Evolutionary conservation across 2,329 filamentous ascomycete genomes (phyloP).

Genomic region (Aspergillus niger): DNA sequence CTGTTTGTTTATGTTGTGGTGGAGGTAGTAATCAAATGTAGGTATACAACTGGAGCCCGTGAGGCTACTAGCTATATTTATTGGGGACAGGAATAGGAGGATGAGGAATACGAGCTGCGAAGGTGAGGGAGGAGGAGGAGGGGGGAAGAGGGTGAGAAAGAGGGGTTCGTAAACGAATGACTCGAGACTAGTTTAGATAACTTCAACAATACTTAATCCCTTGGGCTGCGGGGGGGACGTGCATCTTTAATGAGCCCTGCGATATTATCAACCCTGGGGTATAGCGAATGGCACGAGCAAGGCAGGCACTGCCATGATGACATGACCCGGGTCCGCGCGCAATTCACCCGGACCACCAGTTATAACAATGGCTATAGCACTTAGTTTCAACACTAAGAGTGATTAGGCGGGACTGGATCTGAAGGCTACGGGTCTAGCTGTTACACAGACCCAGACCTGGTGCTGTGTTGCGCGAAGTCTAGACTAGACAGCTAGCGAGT

Average conservation of each 20-base stretch:
- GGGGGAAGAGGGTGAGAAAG: neutral
- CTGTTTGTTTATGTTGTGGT: neutral
- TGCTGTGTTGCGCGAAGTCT: too few relatives aligned
- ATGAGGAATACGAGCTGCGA: neutral
- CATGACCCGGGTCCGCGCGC: neutral
- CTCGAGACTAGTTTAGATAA: neutral
- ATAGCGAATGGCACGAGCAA: neutral
- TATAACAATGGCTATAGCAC: neutral
- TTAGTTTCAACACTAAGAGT: neutral
- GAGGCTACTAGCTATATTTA: neutral
- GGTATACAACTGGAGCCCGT: neutral
- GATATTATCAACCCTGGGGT: neutral
- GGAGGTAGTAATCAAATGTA: neutral
- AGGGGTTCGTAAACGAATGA: neutral
- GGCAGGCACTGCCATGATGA: conserved; percentile 3
- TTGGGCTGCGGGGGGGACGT: conserved; percentile 1
- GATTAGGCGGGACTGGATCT: neutral
- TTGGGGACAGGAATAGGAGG: neutral
- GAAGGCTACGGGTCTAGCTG: neutral
- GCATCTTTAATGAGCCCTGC: neutral
- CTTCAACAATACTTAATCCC: neutral
- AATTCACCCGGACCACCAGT: neutral
- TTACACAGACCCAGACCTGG: too few relatives aligned
- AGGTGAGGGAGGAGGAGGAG: neutral
- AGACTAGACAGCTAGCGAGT: too few relatives aligned